Evolutionary conservation across 139 green algal species (phyloP).

Genomic region (Haematococcus lacustris): DNA sequence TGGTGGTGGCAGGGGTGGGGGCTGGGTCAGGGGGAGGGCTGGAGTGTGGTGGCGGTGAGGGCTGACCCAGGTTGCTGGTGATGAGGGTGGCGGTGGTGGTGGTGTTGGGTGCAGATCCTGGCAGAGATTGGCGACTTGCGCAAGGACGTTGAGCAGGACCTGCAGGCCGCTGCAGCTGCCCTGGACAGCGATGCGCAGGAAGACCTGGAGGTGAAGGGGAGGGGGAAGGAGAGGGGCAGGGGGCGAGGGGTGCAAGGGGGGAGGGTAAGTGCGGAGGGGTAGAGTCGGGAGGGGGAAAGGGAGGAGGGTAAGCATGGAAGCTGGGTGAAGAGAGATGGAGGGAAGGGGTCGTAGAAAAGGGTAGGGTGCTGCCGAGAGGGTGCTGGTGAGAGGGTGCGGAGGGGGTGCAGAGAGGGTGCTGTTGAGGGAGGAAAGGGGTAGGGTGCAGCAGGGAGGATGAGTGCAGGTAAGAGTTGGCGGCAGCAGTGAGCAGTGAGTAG

Average conservation of each 20-base stretch:
- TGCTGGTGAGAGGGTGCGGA: too few species aligned
- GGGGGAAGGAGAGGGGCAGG: neutral
- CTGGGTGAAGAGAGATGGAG: neutral
- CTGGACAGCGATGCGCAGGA: slow-evolving; percentile 31
- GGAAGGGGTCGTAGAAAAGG: too few species aligned
- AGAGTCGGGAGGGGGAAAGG: neutral
- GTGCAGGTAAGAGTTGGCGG: too few species aligned
- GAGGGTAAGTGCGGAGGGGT: neutral
- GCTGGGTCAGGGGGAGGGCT: too few species aligned
- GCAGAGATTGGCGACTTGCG: slow-evolving; percentile 62
- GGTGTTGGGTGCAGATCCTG: slow-evolving; percentile 43
- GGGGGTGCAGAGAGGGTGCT: too few species aligned
- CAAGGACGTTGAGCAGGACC: slow-evolving; percentile 47
- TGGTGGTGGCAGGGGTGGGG: too few species aligned
- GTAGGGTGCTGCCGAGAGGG: too few species aligned
- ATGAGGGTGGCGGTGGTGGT: too few species aligned
- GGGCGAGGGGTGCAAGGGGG: neutral
- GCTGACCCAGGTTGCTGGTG: neutral
- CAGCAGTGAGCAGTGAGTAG: too few species aligned
- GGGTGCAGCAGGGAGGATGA: too few species aligned
- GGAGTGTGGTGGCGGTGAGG: too few species aligned
- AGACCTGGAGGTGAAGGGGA: slow-evolving; percentile 25
- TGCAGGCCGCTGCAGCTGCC: slow-evolving; percentile 42
- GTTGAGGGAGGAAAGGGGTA: too few species aligned
- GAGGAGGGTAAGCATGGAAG: neutral